Conservation (phyloP, 495 filamentous ascomycete species). For the Trichoderma virens region DNA sequence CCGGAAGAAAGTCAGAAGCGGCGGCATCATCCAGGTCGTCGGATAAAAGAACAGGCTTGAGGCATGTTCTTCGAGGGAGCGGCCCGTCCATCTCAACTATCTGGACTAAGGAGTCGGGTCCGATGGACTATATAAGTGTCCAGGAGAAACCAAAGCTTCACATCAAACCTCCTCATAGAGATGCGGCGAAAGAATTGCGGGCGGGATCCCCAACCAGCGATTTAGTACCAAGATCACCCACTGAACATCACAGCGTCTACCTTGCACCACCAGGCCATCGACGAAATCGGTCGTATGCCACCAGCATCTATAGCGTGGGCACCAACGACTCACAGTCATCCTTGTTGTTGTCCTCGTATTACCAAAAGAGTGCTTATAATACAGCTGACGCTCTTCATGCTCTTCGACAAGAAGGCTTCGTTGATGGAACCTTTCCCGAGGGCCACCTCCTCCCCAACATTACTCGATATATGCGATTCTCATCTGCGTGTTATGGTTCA, state of each 20-base stretch:
- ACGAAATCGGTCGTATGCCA: slow-evolving; percentile 32
- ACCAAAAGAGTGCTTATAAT: slow-evolving; percentile 46
- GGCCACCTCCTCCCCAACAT: slow-evolving; percentile 64
- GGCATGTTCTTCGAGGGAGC: slow-evolving; percentile 4
- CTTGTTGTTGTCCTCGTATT: slow-evolving; percentile 48
- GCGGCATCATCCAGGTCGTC: not conserved
- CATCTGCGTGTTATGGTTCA: slow-evolving; percentile 68
- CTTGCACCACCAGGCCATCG: slow-evolving; percentile 18
- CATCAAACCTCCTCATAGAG: not conserved
- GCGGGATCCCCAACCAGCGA: not conserved
- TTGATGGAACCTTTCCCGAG: slow-evolving; percentile 59
- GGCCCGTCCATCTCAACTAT: slow-evolving; percentile 7
- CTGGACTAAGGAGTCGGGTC: slow-evolving; percentile 2
- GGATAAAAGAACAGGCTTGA: not conserved
- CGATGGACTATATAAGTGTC: not conserved
- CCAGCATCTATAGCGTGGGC: slow-evolving; percentile 64
- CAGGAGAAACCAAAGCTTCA: not conserved
- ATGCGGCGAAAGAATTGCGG: not conserved
- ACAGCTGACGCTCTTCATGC: slow-evolving; percentile 47
- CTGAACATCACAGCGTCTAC: not conserved
- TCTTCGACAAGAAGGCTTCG: slow-evolving; percentile 47
- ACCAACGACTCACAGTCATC: slow-evolving; percentile 59
- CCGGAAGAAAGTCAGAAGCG: not conserved
- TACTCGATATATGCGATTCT: slow-evolving; percentile 66
- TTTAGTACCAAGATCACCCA: not conserved